These are phyloP conservation scores for Collybia mongolica DNA, from an alignment of 768 basidiomycete genomes.

Conservation along the genomic window DNA sequence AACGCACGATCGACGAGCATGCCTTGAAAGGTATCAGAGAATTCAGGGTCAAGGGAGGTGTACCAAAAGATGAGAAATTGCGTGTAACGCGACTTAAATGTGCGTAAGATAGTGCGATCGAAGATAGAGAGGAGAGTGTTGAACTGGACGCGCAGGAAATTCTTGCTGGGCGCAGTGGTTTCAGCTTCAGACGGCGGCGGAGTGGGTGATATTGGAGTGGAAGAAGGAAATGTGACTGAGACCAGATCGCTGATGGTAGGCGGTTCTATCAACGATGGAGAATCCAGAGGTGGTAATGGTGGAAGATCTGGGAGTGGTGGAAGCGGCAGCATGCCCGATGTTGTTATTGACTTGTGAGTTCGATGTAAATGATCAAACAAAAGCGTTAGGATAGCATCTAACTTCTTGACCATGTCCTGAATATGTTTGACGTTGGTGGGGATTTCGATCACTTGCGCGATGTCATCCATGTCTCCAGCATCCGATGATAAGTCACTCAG, in stretches of 20 bases:
- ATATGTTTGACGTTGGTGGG: conserved; percentile 64
- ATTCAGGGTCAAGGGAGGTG: conserved; percentile 84
- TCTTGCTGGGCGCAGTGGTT: conserved; percentile 22
- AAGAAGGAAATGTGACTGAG: conserved; percentile 16
- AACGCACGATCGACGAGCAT: conserved; percentile 91
- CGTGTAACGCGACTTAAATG: conserved; percentile 96
- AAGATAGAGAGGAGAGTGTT: conserved; percentile 90
- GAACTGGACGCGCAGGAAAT: conserved; percentile 64
- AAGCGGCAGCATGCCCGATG: conserved; percentile 16
- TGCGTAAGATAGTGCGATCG: conserved; percentile 88
- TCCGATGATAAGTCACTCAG: conserved; percentile 81
- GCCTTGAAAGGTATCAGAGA: conserved; percentile 91
- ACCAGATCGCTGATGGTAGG: conserved; percentile 3
- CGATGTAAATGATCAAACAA: conserved; percentile 84
- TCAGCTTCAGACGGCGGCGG: conserved; percentile 11
- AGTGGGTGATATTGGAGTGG: conserved; percentile 20
- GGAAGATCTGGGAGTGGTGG: conserved; percentile 35
- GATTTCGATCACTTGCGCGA: conserved; percentile 35
- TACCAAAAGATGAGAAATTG: conserved; percentile 98
- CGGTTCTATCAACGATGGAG: conserved; percentile 21
- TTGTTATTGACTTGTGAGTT: conserved; percentile 28
- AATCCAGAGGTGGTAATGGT: conserved; percentile 25
- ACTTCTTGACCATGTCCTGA: conserved; percentile 86
- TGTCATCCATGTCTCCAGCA: conserved; percentile 48
- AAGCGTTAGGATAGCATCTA: conserved; percentile 84